Conservation (phyloP, 257 asterid genomes). For the Ocimum tenuiflorum region DNA sequence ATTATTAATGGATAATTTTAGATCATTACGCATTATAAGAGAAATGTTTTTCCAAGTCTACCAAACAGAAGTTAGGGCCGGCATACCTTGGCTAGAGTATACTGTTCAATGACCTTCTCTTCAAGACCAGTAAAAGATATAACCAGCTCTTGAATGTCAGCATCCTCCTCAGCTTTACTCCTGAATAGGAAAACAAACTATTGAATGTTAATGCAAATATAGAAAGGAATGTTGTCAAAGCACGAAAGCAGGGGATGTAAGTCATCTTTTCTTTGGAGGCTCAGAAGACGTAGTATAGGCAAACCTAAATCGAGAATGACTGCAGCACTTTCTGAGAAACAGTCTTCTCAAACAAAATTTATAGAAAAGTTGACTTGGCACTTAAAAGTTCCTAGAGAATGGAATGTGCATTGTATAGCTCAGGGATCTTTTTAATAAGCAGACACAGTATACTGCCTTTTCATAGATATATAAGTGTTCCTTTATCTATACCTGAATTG, state of each 20-base stretch:
- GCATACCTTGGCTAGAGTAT: conserved; percentile 86
- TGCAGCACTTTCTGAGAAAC: too few species aligned
- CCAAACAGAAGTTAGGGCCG: conserved; percentile 15
- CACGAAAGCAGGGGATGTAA: not conserved
- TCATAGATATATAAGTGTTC: conserved; percentile 5
- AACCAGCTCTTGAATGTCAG: conserved; percentile 72
- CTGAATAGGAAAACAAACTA: conserved; percentile 39
- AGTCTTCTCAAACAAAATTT: not conserved
- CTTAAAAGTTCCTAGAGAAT: not conserved
- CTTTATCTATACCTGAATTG: conserved; percentile 49
- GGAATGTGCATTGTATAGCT: not conserved
- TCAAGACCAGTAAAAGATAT: conserved; percentile 71
- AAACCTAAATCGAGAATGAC: too few species aligned
- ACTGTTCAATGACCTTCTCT: conserved; percentile 84
- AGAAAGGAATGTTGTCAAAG: conserved; percentile 11
- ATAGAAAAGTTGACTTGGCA: not conserved
- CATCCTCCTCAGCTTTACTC: conserved; percentile 61
- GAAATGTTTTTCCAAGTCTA: too few species aligned
- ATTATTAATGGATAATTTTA: not conserved
- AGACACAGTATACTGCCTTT: conserved; percentile 4
- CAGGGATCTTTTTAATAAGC: not conserved
- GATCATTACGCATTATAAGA: not conserved
- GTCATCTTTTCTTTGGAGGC: not conserved
- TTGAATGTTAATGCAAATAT: conserved; percentile 7
- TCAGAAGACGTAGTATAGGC: conserved; percentile 1